Base-by-base conservation (phyloP, 257 asterid species). In the Scutellaria barbata region DNA sequence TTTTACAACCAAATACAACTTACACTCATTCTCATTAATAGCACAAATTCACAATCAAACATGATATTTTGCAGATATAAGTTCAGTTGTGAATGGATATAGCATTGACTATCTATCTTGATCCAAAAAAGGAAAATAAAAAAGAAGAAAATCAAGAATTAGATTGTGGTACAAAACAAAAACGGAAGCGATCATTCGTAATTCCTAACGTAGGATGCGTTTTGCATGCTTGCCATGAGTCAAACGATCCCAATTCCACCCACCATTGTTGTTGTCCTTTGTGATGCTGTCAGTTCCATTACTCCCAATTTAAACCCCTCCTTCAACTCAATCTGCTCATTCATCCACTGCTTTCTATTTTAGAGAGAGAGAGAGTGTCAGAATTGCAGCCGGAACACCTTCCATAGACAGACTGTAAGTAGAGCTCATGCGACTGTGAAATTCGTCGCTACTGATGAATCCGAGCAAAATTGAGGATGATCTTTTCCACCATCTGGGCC, bases 381-480 rank as follows among this genome's bases (percentile, higher is more conserved):
- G 68, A 16, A 16, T 10, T 40, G 45, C 30, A 37, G 66, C 8
- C 50, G 16, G 10, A 40, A 61, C 7, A 43, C 40, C 56, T 58
- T 72, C 65, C 73, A 58, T 66, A 6, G 65, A 61, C 8, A 68
- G n/a, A 52, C 41, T 20, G 35, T 9, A 47, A 54, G 66, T 25
- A 12, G 47, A 14, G 67, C 58, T 41, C 46, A 63, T 63, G 68
- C 68, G 53, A 18, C 14, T 55, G 51, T 60, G 71, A 53, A 51
- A 17, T 48, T 37, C 42, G 4, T 4, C 10, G 41, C 33, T 54
- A 11, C 68, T n/a, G 18, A 85, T 85, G 90, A 81, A 85, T 77
- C 88, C 95, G 10, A 74, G 88, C 72, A 87, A 89, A 70, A 81
- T 85, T 16, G 93, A 89, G 76, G 87, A 81, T 17, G 96, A 85